Evolutionary conservation across 257 asterid genomes (phyloP), one percentile per base, ranked within the genome.

Genomic region (Penstemon barbatus): DNA sequence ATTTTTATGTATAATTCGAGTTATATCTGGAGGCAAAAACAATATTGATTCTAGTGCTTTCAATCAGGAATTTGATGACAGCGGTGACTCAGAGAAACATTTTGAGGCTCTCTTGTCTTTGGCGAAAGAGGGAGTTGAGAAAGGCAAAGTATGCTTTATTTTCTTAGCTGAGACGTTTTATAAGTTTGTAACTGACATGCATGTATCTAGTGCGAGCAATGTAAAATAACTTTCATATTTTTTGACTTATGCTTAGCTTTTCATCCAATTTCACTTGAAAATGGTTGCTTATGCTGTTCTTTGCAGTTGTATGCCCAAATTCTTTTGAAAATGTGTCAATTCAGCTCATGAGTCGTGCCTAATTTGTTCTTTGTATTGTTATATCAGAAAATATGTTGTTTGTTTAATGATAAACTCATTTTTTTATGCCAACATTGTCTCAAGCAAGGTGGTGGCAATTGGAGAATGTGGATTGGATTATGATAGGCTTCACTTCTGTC

Each of bases 401-500:
- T 79, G 45, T 63, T 74, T 41, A 38, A 56, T 68, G 64, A 57
- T 62, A 55, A 25, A 10, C 49, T 62, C 13, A 33, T 65, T 49
- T 8, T 66, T 77, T 25, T 53, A 33, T 59, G 52, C 39, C 41
- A 33, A 70, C 25, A 51, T 83, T 46, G 51, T 77, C 70, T 73
- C 82, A 72, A 75, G 86, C 82, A 85, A 90, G 97, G 96, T 93
- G 78, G 99, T 93, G 84, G 99, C 99, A 41, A 82, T 93, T 78
- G 99, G 97, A 55, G 99, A 93, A 78, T 93, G 99, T 71, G 99
- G 99, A 74, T 76, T 93, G 88, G 99, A 93, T 65, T 93, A 93
- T 69, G 99, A 93, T 71, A 81, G 99, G 78, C 96, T 85, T 79
- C 96, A 89, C 69, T 93, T 90, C 79, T 93, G 97, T 80, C 80